Percentiles rank a stretch among this genome's conserved stretches.
These are phyloP conservation scores for Chaetoceros tenuissimus DNA, from an alignment of 108 stramenopile species.

Conservation along the genomic window DNA sequence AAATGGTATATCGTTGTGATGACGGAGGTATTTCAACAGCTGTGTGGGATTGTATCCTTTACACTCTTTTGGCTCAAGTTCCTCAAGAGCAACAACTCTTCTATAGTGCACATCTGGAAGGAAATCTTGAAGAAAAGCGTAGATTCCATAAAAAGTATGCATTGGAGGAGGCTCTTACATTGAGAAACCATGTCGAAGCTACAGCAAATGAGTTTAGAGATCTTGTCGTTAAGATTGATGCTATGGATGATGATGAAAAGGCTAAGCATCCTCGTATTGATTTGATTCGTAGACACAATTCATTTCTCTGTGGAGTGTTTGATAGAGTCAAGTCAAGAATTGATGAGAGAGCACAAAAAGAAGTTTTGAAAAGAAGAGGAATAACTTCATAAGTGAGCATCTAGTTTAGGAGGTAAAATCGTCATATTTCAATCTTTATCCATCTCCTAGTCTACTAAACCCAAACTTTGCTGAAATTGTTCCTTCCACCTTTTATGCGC, in stretches of 20 bases:
- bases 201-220: slow-evolving; percentile 28
- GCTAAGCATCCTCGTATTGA: slow-evolving; percentile 35
- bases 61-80: slow-evolving; percentile 14
- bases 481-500: no score
- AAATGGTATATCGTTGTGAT: slow-evolving; percentile 20
- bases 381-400: neutral
- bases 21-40: slow-evolving; percentile 23
- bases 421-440: no score
- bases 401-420: no score
- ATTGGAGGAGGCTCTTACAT: slow-evolving; percentile 29
- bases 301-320: slow-evolving; percentile 40
- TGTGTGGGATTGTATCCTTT: slow-evolving; percentile 26
- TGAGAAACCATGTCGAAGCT: slow-evolving; percentile 48
- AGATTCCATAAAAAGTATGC: slow-evolving; percentile 33
- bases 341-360: neutral
- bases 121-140: slow-evolving; percentile 34
- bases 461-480: no score
- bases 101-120: slow-evolving; percentile 42
- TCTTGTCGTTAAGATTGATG: slow-evolving; percentile 26
- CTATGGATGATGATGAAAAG: slow-evolving; percentile 21
- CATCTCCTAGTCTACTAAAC: no score
- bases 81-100: slow-evolving; percentile 31
- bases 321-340: slow-evolving; percentile 17
- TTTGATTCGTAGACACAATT: slow-evolving; percentile 41
- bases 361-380: neutral